phyloP scores from a whole-genome alignment of 352 stramenopile genomes.

The Phytophthora colocasiae region DNA sequence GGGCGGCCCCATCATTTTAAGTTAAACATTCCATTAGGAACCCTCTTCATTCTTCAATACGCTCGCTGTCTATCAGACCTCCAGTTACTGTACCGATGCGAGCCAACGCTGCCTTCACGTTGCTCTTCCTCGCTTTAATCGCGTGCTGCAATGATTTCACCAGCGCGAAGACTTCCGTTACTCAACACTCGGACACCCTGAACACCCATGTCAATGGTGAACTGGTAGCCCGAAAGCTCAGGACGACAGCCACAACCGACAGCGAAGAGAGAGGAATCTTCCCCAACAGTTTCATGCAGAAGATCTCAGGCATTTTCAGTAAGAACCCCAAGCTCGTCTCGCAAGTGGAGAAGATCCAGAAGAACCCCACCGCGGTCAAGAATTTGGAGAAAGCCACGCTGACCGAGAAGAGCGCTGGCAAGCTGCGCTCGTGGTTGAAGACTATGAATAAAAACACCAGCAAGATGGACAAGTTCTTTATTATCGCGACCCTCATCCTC shows the following conservation, averaged over 20 bases:
- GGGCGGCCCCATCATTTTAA: constrained; percentile 5
- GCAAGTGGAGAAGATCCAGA: constrained; percentile 15
- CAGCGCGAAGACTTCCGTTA: constrained; percentile 1
- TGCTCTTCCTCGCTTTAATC: not conserved
- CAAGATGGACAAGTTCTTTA: constrained; percentile 12
- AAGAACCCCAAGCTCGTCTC: not conserved
- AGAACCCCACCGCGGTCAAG: constrained; percentile 1
- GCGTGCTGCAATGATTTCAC: constrained; percentile 6
- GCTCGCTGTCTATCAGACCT: constrained; percentile 5
- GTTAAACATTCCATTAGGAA: too few species aligned
- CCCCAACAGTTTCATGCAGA: not conserved
- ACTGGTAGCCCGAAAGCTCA: constrained; percentile 13
- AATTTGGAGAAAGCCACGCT: constrained; percentile 11
- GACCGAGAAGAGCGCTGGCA: constrained; percentile 1
- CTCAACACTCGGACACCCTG: not conserved
- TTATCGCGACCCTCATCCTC: constrained; percentile 10
- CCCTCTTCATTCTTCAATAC: constrained; percentile 14
- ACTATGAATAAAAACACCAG: constrained; percentile 6
- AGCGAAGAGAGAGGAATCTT: constrained; percentile 6
- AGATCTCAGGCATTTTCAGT: not conserved
- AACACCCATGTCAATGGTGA: not conserved
- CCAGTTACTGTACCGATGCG: constrained; percentile 9
- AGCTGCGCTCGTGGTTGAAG: constrained; percentile 9
- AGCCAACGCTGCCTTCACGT: constrained; percentile 3
- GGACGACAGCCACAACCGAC: not conserved